These are phyloP conservation scores for Paramecium sexaurelia DNA, from an alignment of 73 alveolate species.

Conservation along the genomic window DNA sequence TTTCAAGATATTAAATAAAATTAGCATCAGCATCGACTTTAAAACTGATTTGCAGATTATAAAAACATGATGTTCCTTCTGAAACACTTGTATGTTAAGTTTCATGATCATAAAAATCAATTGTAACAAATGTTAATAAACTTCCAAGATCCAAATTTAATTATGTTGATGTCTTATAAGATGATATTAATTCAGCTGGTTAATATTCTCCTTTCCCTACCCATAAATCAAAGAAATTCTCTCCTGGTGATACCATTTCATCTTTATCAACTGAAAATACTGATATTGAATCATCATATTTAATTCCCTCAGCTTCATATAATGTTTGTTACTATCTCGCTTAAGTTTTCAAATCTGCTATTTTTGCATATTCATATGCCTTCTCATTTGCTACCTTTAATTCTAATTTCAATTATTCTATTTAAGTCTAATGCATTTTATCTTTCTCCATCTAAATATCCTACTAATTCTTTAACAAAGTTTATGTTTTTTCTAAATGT, in stretches of 20 bases:
- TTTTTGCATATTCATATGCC: slow-evolving; percentile 85
- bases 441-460: slow-evolving; percentile 90
- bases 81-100: slow-evolving; percentile 89
- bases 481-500: slow-evolving; percentile 90
- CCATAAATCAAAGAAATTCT: slow-evolving; percentile 69
- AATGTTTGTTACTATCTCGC: background rate
- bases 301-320: slow-evolving; percentile 3
- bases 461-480: slow-evolving; percentile 74
- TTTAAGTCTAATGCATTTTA: slow-evolving; percentile 79
- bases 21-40: slow-evolving; percentile 87
- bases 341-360: slow-evolving; percentile 83
- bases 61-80: slow-evolving; percentile 89
- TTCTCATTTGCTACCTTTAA: slow-evolving; percentile 79
- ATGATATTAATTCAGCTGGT: slow-evolving; percentile 7
- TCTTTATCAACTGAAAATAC: slow-evolving; percentile 56
- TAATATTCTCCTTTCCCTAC: slow-evolving; percentile 66
- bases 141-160: slow-evolving; percentile 72
- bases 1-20: slow-evolving; percentile 84
- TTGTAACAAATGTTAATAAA: slow-evolving; percentile 89
- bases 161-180: slow-evolving; percentile 25
- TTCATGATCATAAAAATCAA: slow-evolving; percentile 95
- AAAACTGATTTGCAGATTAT: slow-evolving; percentile 88
- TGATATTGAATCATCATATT: slow-evolving; percentile 66
- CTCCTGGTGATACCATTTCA: slow-evolving; percentile 51
- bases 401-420: slow-evolving; percentile 79